Evolutionary conservation across 495 filamentous ascomycete genomes (phyloP).

Genomic region (Xylaria palmicola): DNA sequence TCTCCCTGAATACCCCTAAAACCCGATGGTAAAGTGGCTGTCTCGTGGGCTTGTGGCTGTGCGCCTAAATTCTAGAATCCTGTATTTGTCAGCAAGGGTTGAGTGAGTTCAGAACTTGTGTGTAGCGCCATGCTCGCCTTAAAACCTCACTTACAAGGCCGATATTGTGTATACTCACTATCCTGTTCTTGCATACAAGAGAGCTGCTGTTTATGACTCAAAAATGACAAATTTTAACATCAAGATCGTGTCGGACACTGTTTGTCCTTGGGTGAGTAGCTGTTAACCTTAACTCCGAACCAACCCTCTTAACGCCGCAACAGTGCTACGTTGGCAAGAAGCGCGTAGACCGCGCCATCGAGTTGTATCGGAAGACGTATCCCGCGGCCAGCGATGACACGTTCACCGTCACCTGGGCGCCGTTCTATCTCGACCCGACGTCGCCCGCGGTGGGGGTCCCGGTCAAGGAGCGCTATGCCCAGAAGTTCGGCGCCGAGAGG

Average conservation of each 20-base stretch:
- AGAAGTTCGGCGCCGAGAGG: conserved; percentile 50
- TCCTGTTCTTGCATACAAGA: too few relatives aligned
- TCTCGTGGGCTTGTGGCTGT: too few relatives aligned
- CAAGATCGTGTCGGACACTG: conserved; percentile 68
- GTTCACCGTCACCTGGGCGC: conserved; percentile 67
- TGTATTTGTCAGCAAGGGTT: too few relatives aligned
- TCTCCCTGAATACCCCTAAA: too few relatives aligned
- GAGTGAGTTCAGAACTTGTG: too few relatives aligned
- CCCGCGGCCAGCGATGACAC: conserved; percentile 57
- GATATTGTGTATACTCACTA: too few relatives aligned
- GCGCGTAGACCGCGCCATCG: conserved; percentile 65
- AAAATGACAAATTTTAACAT: conserved; percentile 75
- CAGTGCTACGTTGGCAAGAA: conserved; percentile 77
- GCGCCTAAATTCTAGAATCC: too few relatives aligned
- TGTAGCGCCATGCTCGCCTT: too few relatives aligned
- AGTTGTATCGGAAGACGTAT: conserved; percentile 53
- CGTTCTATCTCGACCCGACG: conserved; percentile 73
- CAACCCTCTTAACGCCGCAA: conserved; percentile 3
- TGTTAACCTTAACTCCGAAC: background rate
- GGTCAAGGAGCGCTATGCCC: conserved; percentile 22
- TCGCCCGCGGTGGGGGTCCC: conserved; percentile 42
- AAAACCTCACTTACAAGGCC: too few relatives aligned
- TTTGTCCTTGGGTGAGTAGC: conserved; percentile 65
- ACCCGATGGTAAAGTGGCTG: too few relatives aligned
- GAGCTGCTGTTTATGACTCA: too few relatives aligned